phyloP scores from a whole-genome alignment of 371 early-diverging fungal species.

The Mortierella sp. region DNA sequence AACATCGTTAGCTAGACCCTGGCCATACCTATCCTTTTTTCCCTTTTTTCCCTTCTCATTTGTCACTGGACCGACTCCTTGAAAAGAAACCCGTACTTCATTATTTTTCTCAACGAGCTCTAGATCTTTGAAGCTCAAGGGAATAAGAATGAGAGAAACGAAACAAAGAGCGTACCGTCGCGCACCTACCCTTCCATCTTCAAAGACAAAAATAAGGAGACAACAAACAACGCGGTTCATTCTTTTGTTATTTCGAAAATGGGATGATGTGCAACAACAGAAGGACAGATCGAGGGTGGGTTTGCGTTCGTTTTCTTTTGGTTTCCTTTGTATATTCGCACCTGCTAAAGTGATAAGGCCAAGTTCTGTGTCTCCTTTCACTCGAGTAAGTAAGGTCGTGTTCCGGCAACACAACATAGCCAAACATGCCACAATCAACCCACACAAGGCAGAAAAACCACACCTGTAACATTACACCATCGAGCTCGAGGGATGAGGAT shows the following conservation, averaged over 20 bases:
- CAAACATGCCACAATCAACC: background rate
- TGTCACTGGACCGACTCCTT: background rate
- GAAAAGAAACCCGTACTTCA: background rate
- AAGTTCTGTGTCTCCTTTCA: background rate
- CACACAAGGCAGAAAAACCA: background rate
- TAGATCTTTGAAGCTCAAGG: background rate
- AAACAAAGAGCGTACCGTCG: background rate
- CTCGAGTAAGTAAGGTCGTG: background rate
- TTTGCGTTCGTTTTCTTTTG: background rate
- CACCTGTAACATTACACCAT: background rate
- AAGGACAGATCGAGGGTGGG: background rate
- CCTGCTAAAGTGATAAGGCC: conserved; percentile 1
- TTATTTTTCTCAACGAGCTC: background rate
- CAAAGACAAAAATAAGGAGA: background rate
- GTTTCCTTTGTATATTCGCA: background rate
- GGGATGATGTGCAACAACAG: background rate
- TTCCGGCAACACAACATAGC: background rate
- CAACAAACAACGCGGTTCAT: background rate
- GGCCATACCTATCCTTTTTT: background rate
- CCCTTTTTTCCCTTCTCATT: background rate
- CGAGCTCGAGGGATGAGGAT: background rate
- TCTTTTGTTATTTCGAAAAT: background rate
- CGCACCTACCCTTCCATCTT: background rate
- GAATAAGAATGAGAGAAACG: background rate
- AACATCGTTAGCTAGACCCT: background rate